These are phyloP conservation scores for Physaria fendleri DNA, from an alignment of 345 rosid genomes.

Conservation along the genomic window DNA sequence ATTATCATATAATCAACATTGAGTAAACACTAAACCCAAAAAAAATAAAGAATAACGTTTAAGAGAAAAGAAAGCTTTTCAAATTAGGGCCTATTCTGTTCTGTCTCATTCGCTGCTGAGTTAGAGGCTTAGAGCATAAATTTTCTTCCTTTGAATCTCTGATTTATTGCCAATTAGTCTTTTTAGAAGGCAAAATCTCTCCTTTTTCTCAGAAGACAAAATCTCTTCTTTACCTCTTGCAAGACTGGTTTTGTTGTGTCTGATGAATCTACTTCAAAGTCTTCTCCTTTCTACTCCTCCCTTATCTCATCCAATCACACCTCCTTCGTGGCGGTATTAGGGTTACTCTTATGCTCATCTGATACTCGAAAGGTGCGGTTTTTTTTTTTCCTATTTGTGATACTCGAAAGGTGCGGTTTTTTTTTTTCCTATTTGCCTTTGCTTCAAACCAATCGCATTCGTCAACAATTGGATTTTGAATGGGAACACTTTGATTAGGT, in stretches of 20 bases:
- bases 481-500: not conserved
- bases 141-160: not conserved
- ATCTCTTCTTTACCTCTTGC: not conserved
- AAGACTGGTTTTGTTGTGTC: not conserved
- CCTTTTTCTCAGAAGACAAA: not conserved
- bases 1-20: not conserved
- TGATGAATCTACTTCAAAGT: not conserved
- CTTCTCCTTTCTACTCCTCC: not conserved
- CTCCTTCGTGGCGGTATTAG: not conserved
- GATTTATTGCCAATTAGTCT: not conserved
- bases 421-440: not conserved
- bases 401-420: not conserved
- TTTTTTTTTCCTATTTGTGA: too few species aligned
- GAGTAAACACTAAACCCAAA: not conserved
- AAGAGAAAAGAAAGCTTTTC: not conserved
- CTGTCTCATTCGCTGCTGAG: not conserved
- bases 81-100: not conserved
- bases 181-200: not conserved
- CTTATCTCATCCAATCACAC: not conserved
- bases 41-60: not conserved
- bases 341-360: not conserved
- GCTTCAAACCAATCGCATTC: not conserved
- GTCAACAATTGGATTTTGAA: not conserved
- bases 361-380: not conserved
- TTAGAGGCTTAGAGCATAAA: not conserved